These are phyloP conservation scores for Komagataella pastoris DNA, from an alignment of 805 yeast genomes.

Conservation along the genomic window DNA sequence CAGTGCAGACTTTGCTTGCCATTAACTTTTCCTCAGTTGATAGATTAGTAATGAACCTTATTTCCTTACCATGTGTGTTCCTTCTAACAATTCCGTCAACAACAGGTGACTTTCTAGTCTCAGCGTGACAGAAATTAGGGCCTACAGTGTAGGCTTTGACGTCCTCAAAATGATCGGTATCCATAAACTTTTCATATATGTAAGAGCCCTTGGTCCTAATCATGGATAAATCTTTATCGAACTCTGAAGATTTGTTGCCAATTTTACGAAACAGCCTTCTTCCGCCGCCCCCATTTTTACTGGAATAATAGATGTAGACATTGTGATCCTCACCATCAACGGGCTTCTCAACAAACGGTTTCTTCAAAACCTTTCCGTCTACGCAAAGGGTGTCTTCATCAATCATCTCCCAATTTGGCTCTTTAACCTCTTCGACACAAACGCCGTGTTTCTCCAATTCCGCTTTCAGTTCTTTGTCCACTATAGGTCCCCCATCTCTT, in stretches of 20 bases:
- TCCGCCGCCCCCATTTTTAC: constrained; percentile 94
- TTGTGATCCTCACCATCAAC: constrained; percentile 99
- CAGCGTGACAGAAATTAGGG: constrained; percentile 85
- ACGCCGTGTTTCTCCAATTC: constrained; percentile 54
- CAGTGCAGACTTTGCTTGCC: constrained; percentile 64
- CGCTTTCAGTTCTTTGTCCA: constrained; percentile 51
- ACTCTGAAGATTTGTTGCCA: constrained; percentile 94
- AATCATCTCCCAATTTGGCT: constrained; percentile 78
- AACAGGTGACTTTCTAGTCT: constrained; percentile 95
- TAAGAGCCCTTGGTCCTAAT: constrained; percentile 89
- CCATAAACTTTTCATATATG: constrained; percentile 91
- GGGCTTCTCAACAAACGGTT: constrained; percentile 97
- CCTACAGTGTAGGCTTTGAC: constrained; percentile 98
- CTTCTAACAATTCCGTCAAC: constrained; percentile 98
- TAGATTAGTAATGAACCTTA: constrained; percentile 76
- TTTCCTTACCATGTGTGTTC: constrained; percentile 95
- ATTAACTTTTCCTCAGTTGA: constrained; percentile 62
- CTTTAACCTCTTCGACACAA: constrained; percentile 30
- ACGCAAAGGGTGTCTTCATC: constrained; percentile 76
- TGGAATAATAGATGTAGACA: constrained; percentile 82
- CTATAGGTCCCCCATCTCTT: constrained; percentile 93
- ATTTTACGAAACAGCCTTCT: constrained; percentile 87
- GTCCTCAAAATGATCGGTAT: constrained; percentile 95
- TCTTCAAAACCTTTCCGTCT: constrained; percentile 55
- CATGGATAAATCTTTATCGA: constrained; percentile 59